Evolutionary conservation across 257 asterid genomes (phyloP).

Genomic region (Solanum boliviense): DNA sequence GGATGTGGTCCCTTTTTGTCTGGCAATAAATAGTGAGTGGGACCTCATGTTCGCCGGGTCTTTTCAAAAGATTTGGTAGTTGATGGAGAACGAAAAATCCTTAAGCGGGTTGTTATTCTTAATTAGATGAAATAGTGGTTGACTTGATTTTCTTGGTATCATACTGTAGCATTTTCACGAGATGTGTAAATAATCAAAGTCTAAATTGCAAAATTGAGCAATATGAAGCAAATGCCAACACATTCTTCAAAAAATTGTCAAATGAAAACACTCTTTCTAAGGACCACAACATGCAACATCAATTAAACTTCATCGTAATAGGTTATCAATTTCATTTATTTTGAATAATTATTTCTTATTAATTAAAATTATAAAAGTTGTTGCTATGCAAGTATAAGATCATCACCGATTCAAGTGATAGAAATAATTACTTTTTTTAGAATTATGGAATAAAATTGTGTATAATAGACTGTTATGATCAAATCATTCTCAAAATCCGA

Average conservation of each 20-base stretch:
- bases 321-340: neutral
- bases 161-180: too few species aligned
- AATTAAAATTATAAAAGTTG: neutral
- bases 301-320: neutral
- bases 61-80: neutral
- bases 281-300: neutral
- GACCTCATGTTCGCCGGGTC: too few species aligned
- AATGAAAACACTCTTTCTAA: neutral
- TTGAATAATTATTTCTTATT: neutral
- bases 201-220: neutral
- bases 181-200: neutral
- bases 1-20: too few species aligned
- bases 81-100: neutral
- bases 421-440: too few species aligned
- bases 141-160: neutral
- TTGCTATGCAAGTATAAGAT: too few species aligned
- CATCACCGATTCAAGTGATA: too few species aligned
- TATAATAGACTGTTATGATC: too few species aligned
- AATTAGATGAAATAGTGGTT: neutral
- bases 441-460: fast-evolving
- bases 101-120: neutral
- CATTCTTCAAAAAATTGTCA: neutral
- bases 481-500: too few species aligned
- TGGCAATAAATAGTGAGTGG: too few species aligned
- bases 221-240: neutral